Base-by-base conservation (phyloP, 2,329 filamentous ascomycete genomes). In the Fusarium sp. region DNA sequence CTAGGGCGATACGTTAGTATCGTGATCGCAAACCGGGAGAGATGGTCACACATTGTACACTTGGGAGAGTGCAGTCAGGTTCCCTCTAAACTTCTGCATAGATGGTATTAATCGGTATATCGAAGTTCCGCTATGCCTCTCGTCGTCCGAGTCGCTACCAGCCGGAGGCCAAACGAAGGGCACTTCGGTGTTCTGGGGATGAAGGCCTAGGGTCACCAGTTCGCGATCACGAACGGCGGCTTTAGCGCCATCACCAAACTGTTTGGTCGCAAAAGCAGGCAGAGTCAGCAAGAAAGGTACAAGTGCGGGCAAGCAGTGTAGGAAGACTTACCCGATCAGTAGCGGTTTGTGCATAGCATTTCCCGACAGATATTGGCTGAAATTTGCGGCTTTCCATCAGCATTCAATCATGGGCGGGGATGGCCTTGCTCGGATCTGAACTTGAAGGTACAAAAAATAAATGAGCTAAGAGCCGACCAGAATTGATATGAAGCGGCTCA, bases 61-160 rank as follows among this genome's bases (percentile, higher is more conserved):
- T 68, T 89, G 87, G 1, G 88, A 90, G 15, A 90, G 79, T 2
- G 84, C 85, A 4, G 87, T 89, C 59, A 90, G 79, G 66, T 90
- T 90, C 66, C 86, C 83, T 18, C 88, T 82, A 70, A 79, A 85
- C 18, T 66, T 61, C 43, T 83, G 81, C 72, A 80, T 79, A 43
- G 71, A 73, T 4, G 79, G 79, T 34, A 81, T 68, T 16, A 75
- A 61, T 24, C 66, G 68, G 44, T 77, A 78, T 27, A 79, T 77
- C 18, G 77, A 79, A 6, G 43, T 65, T 25, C 32, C 46, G 22
- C 44, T 42, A 8, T 69, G 64, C 11, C 60, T 53, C 14, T 74
- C 74, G 10, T 77, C 66, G n/a, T 78, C 75, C 5, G 66, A 67
- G 30, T 73, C 68, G 24, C 64, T 57, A 15, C 59, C 66, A 9